Base-by-base conservation (phyloP, 1,284 basidiomycete genomes). In the Sporisorium iseilematis-ciliati region DNA sequence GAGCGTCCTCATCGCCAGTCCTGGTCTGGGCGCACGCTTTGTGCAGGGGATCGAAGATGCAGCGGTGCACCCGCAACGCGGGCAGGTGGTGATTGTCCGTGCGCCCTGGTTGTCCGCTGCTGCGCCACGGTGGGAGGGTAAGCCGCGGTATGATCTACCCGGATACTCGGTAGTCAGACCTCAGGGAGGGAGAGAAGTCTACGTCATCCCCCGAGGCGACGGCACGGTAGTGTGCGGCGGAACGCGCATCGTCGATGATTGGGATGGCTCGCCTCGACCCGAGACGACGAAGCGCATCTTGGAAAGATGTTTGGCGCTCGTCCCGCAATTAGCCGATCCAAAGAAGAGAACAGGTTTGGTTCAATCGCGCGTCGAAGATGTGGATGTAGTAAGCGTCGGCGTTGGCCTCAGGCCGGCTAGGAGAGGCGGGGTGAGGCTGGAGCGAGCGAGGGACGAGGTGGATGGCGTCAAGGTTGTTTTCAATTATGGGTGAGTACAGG, bases 151-250 rank as follows among this genome's bases (percentile, higher is more conserved):
- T 42, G 16, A 41, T 16, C 49, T 75, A 7, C 69, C 66, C 6
- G 65, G 73, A 16, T 58, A 29, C 53, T 68, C 73, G 7, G 51
- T 75, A 4, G 62, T 79, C 12, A 58, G 65, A 18, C 29, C 63
- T 20, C 64, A 76, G 57, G 64, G 73, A n/a, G 62, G 64, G 16
- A 25, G 81, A 38, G 80, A 82, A 31, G 62, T 69, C 4, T 82
- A 82, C 63, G 42, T 78, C 23, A 80, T 82, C 49, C 81, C 81
- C 0, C 59, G 79, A 7, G 78, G 78, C 1, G 78, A 81, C 18
- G 81, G 79, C 1, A 71, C 71, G 1, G 71, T 79, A 12, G 61
- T 82, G 40, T 75, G 79, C 20, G 81, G 81, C 40, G 81, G 81
- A 2, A 82, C 81, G 10, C 53, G 81, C 7, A 59, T 79, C 10